A percentile compares a stretch with the other conserved stretches of the same genome.
phyloP scores from a whole-genome alignment of 768 basidiomycete genomes.

The Collybiopsis confluens region DNA sequence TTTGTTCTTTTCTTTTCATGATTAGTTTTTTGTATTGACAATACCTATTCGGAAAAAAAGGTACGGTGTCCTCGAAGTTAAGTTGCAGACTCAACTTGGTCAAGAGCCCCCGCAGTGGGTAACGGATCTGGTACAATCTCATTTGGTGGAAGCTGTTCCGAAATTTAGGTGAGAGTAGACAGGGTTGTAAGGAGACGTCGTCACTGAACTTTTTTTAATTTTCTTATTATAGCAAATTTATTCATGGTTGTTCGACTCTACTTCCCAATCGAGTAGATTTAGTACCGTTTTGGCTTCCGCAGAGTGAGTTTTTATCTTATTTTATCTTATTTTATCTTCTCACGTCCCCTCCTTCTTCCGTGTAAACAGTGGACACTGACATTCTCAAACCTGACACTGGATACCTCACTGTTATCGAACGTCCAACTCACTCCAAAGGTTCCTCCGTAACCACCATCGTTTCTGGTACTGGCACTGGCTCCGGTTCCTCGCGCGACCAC shows the following conservation, averaged over 20 bases:
- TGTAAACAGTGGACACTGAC: conserved; percentile 88
- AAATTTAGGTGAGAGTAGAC: conserved; percentile 74
- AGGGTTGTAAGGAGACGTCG: too few species aligned
- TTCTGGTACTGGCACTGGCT: conserved; percentile 36
- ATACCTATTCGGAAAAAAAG: too few species aligned
- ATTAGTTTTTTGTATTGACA: not conserved
- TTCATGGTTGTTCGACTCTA: conserved; percentile 93
- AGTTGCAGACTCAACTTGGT: conserved; percentile 92
- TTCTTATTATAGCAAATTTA: conserved; percentile 74
- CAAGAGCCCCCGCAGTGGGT: conserved; percentile 98
- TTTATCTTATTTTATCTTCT: not conserved
- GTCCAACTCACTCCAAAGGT: conserved; percentile 44
- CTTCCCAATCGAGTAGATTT: conserved; percentile 91
- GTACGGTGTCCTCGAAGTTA: conserved; percentile 95
- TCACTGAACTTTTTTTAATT: too few species aligned
- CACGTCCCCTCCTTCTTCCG: not conserved
- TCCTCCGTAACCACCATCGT: conserved; percentile 47
- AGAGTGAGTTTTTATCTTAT: conserved; percentile 49
- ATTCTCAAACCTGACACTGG: conserved; percentile 91
- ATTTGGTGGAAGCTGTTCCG: conserved; percentile 95
- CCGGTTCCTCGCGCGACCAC: conserved; percentile 38
- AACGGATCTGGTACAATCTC: conserved; percentile 89
- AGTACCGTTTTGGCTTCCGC: conserved; percentile 97
- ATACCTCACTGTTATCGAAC: conserved; percentile 66
- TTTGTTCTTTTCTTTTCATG: not conserved